Base-by-base conservation (phyloP, 805 yeast genomes). In the Hanseniaspora occidentalis region DNA sequence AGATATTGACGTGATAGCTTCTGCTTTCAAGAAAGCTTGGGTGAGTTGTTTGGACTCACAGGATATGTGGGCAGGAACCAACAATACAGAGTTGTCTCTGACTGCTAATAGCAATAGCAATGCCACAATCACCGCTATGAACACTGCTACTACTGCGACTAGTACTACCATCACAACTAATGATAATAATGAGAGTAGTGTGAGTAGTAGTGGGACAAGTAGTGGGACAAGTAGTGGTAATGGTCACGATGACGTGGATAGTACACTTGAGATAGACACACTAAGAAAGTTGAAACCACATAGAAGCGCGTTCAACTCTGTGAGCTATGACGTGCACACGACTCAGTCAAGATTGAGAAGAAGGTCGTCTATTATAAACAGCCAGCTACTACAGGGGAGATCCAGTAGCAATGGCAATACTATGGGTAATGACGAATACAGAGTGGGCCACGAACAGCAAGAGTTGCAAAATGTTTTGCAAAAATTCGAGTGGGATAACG, bases 21-120 rank as follows among this genome's bases (percentile, higher is more conserved):
- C 50, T 33, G 58, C 60, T 6, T 49, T 57, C 6, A 48, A 57
- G 38, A 57, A 53, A 34, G 56, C 62, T 18, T 57, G 62, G 62
- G 52, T 57, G 3, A 59, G 53, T 33, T 33, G 36, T 19, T 18
- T 33, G 36, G 14, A 33, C 18, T 10, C n/a, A n/a, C 33, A 29
- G 18, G 33, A 29, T 13, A n/a, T n/a, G n/a, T n/a, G n/a, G n/a
- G n/a, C n/a, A n/a, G n/a, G n/a, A 11, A 18, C 5, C 9, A 5
- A 31, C 3, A 25, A 39, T 14, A 18, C 13, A 6, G 41, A 33
- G 10, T 4, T 20, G 8, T 37, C 21, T 20, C 25, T 34, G 3
- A 34, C 37, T 4, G 41, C 33, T 34, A 37, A 39, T n/a, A 36
- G 14, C 14, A 23, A 35, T 13, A 35, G 36, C n/a, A 27, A 36